A percentile compares a stretch with the other conserved stretches of the same genome.
Conservation (phyloP, 805 yeast species). For the Yarrowia deformans region DNA sequence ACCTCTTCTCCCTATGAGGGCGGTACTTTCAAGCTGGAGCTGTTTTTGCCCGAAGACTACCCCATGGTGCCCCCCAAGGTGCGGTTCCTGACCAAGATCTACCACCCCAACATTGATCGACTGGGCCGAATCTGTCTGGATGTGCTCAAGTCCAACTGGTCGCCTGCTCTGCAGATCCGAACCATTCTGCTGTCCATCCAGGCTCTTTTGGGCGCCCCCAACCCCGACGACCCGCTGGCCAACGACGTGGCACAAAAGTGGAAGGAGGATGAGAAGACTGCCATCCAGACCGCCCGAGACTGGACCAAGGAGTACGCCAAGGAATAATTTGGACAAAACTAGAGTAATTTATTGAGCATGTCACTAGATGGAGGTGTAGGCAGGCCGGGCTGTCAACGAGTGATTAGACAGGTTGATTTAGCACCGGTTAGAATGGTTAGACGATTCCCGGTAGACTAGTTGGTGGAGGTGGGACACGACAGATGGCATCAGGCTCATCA, state of each 20-base stretch:
- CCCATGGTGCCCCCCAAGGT: conserved; percentile 99
- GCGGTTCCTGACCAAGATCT: conserved; percentile 88
- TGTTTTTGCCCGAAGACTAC: conserved; percentile 93
- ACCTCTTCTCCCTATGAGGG: conserved; percentile 86
- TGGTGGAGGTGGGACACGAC: too few species aligned
- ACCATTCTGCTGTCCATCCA: conserved; percentile 90
- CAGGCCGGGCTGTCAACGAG: too few species aligned
- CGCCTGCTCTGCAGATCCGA: conserved; percentile 95
- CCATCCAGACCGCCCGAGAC: conserved; percentile 78
- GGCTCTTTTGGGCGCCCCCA: conserved; percentile 93
- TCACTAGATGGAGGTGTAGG: not conserved
- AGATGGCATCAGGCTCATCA: too few species aligned
- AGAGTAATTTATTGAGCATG: conserved; percentile 35
- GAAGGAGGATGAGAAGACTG: conserved; percentile 83
- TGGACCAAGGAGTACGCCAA: conserved; percentile 73
- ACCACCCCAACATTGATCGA: conserved; percentile 96
- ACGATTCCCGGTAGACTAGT: too few species aligned
- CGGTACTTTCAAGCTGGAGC: conserved; percentile 78
- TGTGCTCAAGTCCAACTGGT: conserved; percentile 94
- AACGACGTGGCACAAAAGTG: conserved; percentile 98
- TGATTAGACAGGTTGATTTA: too few species aligned
- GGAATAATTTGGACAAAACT: conserved; percentile 1
- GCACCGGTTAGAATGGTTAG: too few species aligned
- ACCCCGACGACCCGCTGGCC: conserved; percentile 97
- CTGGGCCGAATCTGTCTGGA: conserved; percentile 95